Conservation (phyloP, 2,329 filamentous ascomycete genomes). For the Catunica adiposa region DNA sequence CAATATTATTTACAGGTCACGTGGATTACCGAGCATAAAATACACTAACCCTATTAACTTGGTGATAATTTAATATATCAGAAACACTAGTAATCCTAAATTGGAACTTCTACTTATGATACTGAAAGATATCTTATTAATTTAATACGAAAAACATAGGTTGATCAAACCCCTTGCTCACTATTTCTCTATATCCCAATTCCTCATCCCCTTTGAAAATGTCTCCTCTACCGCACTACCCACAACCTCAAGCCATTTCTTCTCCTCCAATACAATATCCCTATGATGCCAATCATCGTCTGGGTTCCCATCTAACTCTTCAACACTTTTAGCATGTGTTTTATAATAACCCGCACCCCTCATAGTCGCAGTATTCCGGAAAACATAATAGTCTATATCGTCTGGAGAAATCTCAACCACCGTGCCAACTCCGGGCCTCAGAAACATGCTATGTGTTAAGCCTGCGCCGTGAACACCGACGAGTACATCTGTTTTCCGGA, state of each 20-base stretch:
- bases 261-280: conserved; percentile 2
- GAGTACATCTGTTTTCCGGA: conserved; percentile 25
- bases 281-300: conserved; percentile 9
- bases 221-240: conserved; percentile 1
- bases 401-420: conserved; percentile 28
- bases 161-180: background rate
- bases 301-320: background rate
- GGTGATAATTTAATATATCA: background rate
- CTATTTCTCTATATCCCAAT: conserved; percentile 1
- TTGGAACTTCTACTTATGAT: no score
- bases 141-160: background rate
- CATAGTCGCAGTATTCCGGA: conserved; percentile 27
- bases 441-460: conserved; percentile 27
- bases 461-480: conserved; percentile 29
- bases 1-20: background rate
- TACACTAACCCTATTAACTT: no score
- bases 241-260: conserved; percentile 5
- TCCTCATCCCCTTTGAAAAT: conserved; percentile 6
- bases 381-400: conserved; percentile 17
- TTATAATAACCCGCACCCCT: conserved; percentile 24
- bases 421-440: conserved; percentile 20
- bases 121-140: background rate
- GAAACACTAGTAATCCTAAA: no score
- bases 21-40: no score
- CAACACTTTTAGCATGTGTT: conserved; percentile 19